A percentile compares a stretch with the other conserved stretches of the same genome.
phyloP scores from a whole-genome alignment of 139 green algal species.

The Closterium sp. region DNA sequence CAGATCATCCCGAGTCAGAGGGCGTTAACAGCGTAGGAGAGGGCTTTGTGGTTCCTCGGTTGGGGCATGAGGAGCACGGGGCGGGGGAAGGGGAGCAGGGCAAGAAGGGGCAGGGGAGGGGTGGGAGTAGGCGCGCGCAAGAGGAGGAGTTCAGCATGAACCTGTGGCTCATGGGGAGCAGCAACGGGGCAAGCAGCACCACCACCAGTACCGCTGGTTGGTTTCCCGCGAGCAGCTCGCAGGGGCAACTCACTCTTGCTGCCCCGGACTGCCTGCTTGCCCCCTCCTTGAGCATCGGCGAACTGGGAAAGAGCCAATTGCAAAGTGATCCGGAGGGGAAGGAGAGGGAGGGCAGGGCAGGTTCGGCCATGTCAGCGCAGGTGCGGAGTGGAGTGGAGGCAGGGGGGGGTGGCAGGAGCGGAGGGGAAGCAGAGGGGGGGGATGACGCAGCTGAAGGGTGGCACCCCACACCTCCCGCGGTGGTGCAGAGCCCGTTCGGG shows the following conservation, averaged over 20 bases:
- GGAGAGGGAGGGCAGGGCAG: not conserved
- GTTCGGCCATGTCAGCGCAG: too few relatives aligned
- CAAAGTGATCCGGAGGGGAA: not conserved
- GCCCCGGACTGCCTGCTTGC: not conserved
- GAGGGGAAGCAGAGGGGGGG: not conserved
- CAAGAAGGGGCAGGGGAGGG: not conserved
- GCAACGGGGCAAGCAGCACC: not conserved
- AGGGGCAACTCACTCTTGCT: not conserved
- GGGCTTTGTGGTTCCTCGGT: not conserved
- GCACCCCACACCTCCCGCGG: not conserved
- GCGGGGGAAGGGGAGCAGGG: not conserved
- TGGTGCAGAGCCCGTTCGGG: not conserved
- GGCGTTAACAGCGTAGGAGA: not conserved
- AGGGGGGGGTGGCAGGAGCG: not conserved
- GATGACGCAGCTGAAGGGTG: not conserved
- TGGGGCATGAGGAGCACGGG: not conserved
- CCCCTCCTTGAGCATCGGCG: not conserved
- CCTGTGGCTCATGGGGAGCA: not conserved
- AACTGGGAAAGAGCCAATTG: not conserved
- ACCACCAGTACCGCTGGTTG: not conserved
- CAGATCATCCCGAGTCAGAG: not conserved
- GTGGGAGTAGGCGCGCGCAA: not conserved
- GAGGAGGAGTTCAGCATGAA: not conserved
- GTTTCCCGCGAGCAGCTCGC: not conserved
- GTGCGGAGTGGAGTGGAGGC: too few relatives aligned